These are phyloP conservation scores for Thinopyrum obtusiflorum DNA, from an alignment of 202 grass and related monocot genomes.

Conservation along the genomic window DNA sequence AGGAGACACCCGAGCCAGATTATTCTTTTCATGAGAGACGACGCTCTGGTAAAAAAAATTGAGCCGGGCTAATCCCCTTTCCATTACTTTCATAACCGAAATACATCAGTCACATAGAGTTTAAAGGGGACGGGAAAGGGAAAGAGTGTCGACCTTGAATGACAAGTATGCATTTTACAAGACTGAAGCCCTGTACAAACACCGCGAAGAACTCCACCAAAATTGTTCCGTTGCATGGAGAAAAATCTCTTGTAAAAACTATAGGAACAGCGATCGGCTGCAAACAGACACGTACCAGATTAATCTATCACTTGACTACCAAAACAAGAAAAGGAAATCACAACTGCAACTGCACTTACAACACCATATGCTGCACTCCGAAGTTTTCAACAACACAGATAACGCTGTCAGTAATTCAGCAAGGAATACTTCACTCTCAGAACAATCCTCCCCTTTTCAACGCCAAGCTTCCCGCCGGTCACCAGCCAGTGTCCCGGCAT, in stretches of 20 bases:
- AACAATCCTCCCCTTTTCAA: constrained; percentile 58
- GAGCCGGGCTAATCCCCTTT: too few species aligned
- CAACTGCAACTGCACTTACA: not conserved
- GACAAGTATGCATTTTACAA: not conserved
- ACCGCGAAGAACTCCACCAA: not conserved
- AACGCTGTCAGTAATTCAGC: constrained; percentile 50
- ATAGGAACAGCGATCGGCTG: constrained; percentile 2
- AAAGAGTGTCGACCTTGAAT: not conserved
- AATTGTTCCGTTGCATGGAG: not conserved
- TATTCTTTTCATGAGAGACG: too few species aligned
- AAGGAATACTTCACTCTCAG: constrained; percentile 71
- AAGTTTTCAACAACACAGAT: not conserved
- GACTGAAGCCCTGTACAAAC: not conserved
- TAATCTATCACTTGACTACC: not conserved
- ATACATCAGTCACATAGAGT: too few species aligned
- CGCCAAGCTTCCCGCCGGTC: constrained; percentile 59
- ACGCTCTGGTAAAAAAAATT: too few species aligned
- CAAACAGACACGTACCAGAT: not conserved
- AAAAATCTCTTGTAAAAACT: not conserved
- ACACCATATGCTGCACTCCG: not conserved
- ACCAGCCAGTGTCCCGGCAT: constrained; percentile 64
- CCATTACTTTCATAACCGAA: too few species aligned
- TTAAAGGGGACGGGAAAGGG: too few species aligned
- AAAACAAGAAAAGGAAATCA: not conserved
- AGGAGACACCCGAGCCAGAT: too few species aligned